Evolutionary conservation across 1,284 basidiomycete genomes (phyloP).

Genomic region (Sporisorium exsertum): DNA sequence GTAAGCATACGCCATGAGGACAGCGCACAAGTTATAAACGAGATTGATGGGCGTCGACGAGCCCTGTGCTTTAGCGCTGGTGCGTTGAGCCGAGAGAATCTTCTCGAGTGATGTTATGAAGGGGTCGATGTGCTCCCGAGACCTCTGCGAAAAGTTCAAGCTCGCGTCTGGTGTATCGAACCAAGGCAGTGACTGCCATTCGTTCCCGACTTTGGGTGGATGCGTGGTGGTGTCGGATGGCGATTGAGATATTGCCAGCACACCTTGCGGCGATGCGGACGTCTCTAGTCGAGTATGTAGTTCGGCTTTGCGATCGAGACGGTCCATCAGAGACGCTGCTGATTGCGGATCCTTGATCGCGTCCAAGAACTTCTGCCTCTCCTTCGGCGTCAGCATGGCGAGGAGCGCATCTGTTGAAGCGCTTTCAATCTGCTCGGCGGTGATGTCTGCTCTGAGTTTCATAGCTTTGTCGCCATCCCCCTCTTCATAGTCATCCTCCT

Average conservation of each 20-base stretch:
- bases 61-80: neutral
- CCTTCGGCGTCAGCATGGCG: conserved; percentile 39
- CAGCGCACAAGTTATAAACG: conserved; percentile 44
- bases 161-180: conserved; percentile 22
- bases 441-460: conserved; percentile 4
- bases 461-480: conserved; percentile 6
- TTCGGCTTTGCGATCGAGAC: conserved; percentile 31
- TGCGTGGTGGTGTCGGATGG: neutral
- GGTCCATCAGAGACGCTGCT: conserved; percentile 28
- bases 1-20: conserved; percentile 54
- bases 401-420: conserved; percentile 45
- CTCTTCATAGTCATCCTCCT: conserved; percentile 16
- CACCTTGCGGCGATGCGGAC: neutral
- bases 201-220: neutral
- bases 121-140: neutral
- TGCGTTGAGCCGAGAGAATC: conserved; percentile 2
- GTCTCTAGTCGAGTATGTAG: neutral
- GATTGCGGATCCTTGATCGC: conserved; percentile 28
- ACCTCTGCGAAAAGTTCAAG: neutral
- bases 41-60: conserved; percentile 14
- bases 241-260: neutral
- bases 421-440: conserved; percentile 21
- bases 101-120: conserved; percentile 16
- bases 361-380: conserved; percentile 40
- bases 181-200: conserved; percentile 28